Conservation (phyloP, 1,284 basidiomycete genomes). For the Fomitiporia mediterranea region DNA sequence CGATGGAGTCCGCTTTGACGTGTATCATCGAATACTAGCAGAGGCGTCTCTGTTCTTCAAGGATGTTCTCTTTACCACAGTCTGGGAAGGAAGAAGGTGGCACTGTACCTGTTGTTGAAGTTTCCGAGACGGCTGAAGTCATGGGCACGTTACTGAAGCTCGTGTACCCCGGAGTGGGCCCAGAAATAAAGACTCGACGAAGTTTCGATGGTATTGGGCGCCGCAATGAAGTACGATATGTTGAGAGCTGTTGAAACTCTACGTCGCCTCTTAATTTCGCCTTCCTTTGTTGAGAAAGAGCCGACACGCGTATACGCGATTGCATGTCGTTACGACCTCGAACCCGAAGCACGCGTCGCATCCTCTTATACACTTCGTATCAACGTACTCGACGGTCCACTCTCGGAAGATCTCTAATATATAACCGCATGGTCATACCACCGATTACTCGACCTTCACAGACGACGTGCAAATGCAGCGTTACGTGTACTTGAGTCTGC, state of each 20-base stretch:
- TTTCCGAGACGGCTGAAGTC: slow-evolving; percentile 44
- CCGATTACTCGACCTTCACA: slow-evolving; percentile 57
- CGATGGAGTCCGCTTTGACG: slow-evolving; percentile 46
- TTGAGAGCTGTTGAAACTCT: slow-evolving; percentile 40
- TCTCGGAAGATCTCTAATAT: slow-evolving; percentile 57
- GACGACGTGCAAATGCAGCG: slow-evolving; percentile 45
- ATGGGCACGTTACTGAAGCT: slow-evolving; percentile 50
- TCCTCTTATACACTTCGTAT: slow-evolving; percentile 52
- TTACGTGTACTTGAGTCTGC: slow-evolving; percentile 38
- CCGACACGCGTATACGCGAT: slow-evolving; percentile 66
- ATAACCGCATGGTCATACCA: slow-evolving; percentile 63
- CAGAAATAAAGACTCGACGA: slow-evolving; percentile 45
- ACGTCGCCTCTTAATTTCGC: slow-evolving; percentile 46
- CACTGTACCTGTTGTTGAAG: slow-evolving; percentile 43
- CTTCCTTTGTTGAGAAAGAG: slow-evolving; percentile 40
- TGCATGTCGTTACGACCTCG: slow-evolving; percentile 58
- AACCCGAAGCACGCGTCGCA: slow-evolving; percentile 49
- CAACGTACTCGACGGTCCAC: slow-evolving; percentile 48
- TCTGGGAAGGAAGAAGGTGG: slow-evolving; percentile 29
- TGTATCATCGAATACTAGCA: slow-evolving; percentile 56
- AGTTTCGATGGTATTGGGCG: slow-evolving; percentile 45
- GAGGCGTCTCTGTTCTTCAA: slow-evolving; percentile 62
- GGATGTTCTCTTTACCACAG: slow-evolving; percentile 66
- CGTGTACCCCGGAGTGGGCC: slow-evolving; percentile 38
- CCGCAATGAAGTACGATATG: slow-evolving; percentile 64